Base-by-base conservation (phyloP, 129 eudicot genomes). In the Pseudognaphalium luteoalbum region DNA sequence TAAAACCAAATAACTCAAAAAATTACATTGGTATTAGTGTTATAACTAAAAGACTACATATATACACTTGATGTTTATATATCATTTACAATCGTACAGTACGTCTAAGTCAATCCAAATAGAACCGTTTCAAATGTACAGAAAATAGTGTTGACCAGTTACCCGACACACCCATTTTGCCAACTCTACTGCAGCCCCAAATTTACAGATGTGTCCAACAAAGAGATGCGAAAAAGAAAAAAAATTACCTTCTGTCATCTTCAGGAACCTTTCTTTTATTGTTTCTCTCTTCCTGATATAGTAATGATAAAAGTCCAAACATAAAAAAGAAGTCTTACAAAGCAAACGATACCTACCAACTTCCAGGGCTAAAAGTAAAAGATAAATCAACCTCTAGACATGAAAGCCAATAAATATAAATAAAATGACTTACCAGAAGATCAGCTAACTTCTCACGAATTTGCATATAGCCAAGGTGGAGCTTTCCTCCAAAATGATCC, bases 401-500 rank as follows among this genome's bases (percentile, higher is more conserved):
- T 3, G 29, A 8, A 22, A 33, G 65, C 12, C 34, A 34, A 25
- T 4, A 3, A 28, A 80, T n/a, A 57, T 7, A 73, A 12, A 44
- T 3, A 47, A 2, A 14, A 47, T 14, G 54, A 47, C 54, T 67
- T 81, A 91, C 98, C 96, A 85, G 77, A 73, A 94, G 90, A 78
- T 94, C 98, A 81, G 97, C 93, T 57, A 94, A 66, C 86, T 94
- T 94, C 80, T 91, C 98, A 62, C 98, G 98, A 52, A 94, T 94
- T 84, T 88, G 98, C 97, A 94, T 94, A 81, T 94, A 94, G 75
- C 98, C 98, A 70, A 91, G 76, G 72, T 94, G 98, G 62, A 94
- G 96, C 82, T 94, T 94, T 75, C 98, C 98, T 69, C 98, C 98
- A 84, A 94, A 94, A 88, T 94, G 98, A 86, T 94, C 98, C 22